Conservation (phyloP, 2,329 filamentous ascomycete genomes). For the Diaporthe australafricana region DNA sequence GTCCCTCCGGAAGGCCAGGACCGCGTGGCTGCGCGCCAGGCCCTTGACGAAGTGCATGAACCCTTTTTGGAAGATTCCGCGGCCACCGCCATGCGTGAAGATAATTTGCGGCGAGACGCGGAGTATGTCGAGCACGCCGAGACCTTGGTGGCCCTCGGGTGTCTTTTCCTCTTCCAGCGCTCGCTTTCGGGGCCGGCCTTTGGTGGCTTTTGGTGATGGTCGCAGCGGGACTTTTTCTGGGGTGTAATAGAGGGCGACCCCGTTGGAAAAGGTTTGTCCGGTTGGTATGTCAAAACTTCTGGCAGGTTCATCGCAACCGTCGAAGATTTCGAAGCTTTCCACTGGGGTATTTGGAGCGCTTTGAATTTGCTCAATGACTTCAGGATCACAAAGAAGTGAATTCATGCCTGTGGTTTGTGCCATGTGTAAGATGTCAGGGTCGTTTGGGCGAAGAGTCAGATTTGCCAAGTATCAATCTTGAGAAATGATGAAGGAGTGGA, state of each 20-base stretch:
- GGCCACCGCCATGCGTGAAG: background rate
- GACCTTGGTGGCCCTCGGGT: background rate
- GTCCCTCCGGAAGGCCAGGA: background rate
- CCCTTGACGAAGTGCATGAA: background rate
- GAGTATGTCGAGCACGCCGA: background rate
- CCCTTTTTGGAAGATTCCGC: background rate
- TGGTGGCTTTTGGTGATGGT: background rate
- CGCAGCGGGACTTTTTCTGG: background rate
- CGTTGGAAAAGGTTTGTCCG: background rate
- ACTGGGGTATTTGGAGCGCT: background rate
- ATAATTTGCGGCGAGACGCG: background rate
- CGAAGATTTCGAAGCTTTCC: background rate
- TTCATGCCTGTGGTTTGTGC: background rate
- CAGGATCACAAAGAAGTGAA: background rate
- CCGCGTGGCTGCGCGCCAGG: background rate
- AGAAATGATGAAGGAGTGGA: too few relatives aligned
- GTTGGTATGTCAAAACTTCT: background rate
- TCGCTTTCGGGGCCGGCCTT: background rate
- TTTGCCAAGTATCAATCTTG: background rate
- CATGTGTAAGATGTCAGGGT: background rate
- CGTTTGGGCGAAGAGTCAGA: background rate
- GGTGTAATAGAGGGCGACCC: background rate
- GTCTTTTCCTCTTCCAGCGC: background rate
- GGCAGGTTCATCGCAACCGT: background rate
- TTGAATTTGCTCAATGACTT: background rate